Evolutionary conservation across 768 basidiomycete genomes (phyloP).

Genomic region (Neoboletus brunneissimus): DNA sequence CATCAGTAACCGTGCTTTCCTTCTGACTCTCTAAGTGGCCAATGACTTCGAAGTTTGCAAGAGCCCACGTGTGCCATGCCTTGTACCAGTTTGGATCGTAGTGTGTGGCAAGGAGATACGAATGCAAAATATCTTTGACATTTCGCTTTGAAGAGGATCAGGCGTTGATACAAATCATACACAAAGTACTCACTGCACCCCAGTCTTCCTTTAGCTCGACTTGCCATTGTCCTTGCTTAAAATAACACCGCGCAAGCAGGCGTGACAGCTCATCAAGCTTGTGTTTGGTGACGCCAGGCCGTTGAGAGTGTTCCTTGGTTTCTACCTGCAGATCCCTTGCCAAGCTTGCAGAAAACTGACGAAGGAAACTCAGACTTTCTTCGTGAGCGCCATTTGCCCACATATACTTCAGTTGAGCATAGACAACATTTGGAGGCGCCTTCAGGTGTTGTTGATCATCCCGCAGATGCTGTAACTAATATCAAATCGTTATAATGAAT

Average conservation of each 20-base stretch:
- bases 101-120: constrained; percentile 84
- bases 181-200: constrained; percentile 55
- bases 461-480: constrained; percentile 44
- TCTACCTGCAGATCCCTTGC: constrained; percentile 71
- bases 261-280: constrained; percentile 70
- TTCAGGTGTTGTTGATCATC: constrained; percentile 55
- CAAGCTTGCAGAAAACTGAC: constrained; percentile 76
- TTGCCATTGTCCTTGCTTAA: constrained; percentile 97
- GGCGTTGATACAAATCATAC: neutral
- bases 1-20: constrained; percentile 52
- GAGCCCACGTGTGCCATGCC: constrained; percentile 98
- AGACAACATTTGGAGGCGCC: constrained; percentile 94
- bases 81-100: constrained; percentile 98
- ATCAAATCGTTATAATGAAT: neutral
- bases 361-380: constrained; percentile 79
- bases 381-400: constrained; percentile 85
- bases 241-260: constrained; percentile 95
- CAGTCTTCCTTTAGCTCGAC: constrained; percentile 75
- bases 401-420: constrained; percentile 92
- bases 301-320: constrained; percentile 46
- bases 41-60: constrained; percentile 95
- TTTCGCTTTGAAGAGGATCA: constrained; percentile 54
- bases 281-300: constrained; percentile 52
- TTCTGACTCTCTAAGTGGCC: constrained; percentile 69
- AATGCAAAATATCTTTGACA: constrained; percentile 76